phyloP scores from a whole-genome alignment of 805 yeast genomes.

The Torulaspora microellipsoides region DNA sequence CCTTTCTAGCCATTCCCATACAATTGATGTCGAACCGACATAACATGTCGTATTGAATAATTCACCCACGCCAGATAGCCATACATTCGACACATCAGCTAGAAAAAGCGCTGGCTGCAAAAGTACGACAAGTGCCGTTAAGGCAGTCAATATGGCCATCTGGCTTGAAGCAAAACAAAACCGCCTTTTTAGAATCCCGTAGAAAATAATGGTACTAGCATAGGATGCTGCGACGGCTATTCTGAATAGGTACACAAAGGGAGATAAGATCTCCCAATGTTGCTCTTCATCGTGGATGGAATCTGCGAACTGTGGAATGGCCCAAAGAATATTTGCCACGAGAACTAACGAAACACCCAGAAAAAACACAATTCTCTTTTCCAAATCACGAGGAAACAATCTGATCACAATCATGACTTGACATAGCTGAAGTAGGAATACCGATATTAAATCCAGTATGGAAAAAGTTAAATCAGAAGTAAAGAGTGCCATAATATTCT shows the following conservation, averaged over 20 bases:
- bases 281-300: slow-evolving; percentile 15
- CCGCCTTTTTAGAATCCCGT: slow-evolving; percentile 47
- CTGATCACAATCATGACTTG: slow-evolving; percentile 72
- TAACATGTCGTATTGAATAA: slow-evolving; percentile 69
- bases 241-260: slow-evolving; percentile 67
- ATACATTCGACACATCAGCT: slow-evolving; percentile 69
- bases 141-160: slow-evolving; percentile 51
- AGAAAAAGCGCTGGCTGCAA: slow-evolving; percentile 66
- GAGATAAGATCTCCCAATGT: slow-evolving; percentile 57
- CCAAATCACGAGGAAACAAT: slow-evolving; percentile 60
- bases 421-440: slow-evolving; percentile 54
- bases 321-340: slow-evolving; percentile 65
- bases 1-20: slow-evolving; percentile 84
- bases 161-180: slow-evolving; percentile 42
- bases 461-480: slow-evolving; percentile 44
- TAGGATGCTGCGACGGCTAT: slow-evolving; percentile 68
- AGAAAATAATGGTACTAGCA: slow-evolving; percentile 58
- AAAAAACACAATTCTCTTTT: slow-evolving; percentile 57
- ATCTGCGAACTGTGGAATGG: slow-evolving; percentile 41
- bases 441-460: slow-evolving; percentile 54
- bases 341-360: slow-evolving; percentile 52
- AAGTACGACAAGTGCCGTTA: slow-evolving; percentile 52
- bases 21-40: slow-evolving; percentile 63
- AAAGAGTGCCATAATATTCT: slow-evolving; percentile 34
- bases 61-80: slow-evolving; percentile 72